Base-by-base conservation (phyloP, 345 rosid species). In the Trapa incisa region DNA sequence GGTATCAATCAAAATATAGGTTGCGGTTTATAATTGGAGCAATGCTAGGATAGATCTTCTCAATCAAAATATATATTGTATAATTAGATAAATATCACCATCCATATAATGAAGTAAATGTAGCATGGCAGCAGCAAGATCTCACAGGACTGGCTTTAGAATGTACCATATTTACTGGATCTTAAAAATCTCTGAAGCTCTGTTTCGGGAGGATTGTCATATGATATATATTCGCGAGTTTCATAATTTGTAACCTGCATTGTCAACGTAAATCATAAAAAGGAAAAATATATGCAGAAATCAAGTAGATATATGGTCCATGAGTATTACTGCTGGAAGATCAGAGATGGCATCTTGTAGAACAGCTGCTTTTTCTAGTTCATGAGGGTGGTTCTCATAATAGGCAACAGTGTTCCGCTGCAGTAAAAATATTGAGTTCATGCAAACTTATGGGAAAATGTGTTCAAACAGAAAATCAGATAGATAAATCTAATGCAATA, bases 391-490 rank as follows among this genome's bases (percentile, higher is more conserved):
- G 66, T 76, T 86, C 86, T 88, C 97, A 72, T 77, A 72, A 72
- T 88, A 93, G 64, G 97, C 98, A 74, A 93, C 98, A 45, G 88
- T 87, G 78, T 90, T 89, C 36, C 94, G 85, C 98, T 93, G 92
- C 72, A 82, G 75, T 69, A 84, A 56, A 76, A 64, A 74, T 58
- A 69, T 70, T 53, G 58, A 68, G 65, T 71, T 63, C 62, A 67
- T 64, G 73, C 67, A 17, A 79, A 48, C 36, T 7, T 14, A 47
- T 14, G 76, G 42, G 54, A 11, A 61, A 42, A 13, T 45, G 47
- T 42, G 35, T 36, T 57, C 16, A 17, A n/a, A 42, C 37, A 41
- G 37, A 22, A 12, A 7, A 43, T 66, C 52, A 47, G 72, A 6
- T 58, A 29, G 33, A 9, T 12, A 29, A 45, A n/a, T 61, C 36